A percentile compares a stretch with the other conserved stretches of the same genome.
Evolutionary conservation across 1,284 basidiomycete genomes (phyloP).

Genomic region (Ganoderma resinaceum): DNA sequence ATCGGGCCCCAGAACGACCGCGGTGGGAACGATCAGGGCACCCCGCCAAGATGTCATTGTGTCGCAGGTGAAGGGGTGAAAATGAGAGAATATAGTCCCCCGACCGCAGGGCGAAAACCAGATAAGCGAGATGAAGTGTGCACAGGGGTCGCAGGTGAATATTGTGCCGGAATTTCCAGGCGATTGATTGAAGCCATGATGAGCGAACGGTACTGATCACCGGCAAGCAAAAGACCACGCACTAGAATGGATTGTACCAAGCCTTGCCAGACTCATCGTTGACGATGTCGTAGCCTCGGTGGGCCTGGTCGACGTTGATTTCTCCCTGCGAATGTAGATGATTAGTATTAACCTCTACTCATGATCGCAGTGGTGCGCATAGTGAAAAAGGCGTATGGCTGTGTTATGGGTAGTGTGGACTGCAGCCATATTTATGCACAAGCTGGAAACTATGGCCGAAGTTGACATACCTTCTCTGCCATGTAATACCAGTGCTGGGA

Average conservation of each 20-base stretch:
- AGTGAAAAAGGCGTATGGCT: not conserved
- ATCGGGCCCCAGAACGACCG: not conserved
- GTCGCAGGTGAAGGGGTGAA: conserved; percentile 1
- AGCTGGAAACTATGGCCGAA: not conserved
- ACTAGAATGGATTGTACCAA: conserved; percentile 93
- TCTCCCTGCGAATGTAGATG: conserved; percentile 67
- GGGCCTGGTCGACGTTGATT: conserved; percentile 91
- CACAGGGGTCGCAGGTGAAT: not conserved
- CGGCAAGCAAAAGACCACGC: conserved; percentile 41
- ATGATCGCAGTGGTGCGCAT: conserved; percentile 1
- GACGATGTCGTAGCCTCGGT: conserved; percentile 90
- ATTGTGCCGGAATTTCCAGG: conserved; percentile 5
- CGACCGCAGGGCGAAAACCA: not conserved
- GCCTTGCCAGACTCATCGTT: conserved; percentile 84
- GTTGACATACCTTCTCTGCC: conserved; percentile 75
- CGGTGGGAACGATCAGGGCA: not conserved
- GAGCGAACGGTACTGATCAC: not conserved
- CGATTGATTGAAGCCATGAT: conserved; percentile 17
- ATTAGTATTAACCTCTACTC: conserved; percentile 6
- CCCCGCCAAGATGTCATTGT: not conserved
- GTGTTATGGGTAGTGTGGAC: not conserved
- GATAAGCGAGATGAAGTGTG: not conserved
- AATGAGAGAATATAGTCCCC: not conserved
- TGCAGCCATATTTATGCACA: not conserved
- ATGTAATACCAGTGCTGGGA: conserved; percentile 96